Base-by-base conservation (phyloP, 345 rosid genomes). In the Combretum micranthum region DNA sequence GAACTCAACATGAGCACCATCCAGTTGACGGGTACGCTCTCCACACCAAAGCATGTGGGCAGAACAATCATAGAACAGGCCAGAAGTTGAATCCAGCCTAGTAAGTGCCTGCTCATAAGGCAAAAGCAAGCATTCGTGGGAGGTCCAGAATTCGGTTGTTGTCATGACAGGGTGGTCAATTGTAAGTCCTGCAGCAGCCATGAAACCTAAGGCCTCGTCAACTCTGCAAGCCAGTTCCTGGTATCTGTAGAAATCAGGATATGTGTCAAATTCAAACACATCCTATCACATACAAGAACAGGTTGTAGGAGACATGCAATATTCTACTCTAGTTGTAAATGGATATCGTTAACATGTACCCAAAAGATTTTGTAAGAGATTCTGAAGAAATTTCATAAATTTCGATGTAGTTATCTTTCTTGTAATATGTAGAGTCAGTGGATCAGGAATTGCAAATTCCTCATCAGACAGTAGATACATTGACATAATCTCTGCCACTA, bases 1-100 rank as follows among this genome's bases (percentile, higher is more conserved):
- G 67, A 82, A 82, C 69, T 82, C 84, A 0, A 82, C 72, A 68
- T 79, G 80, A 54, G 85, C 81, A 66, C 87, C 81, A 77, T 82
- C 87, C 61, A 79, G 61, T 25, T 77, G 87, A 13, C 87, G 59
- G 45, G 87, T 82, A 39, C 85, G 78, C 64, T 82, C 87, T 42
- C 87, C 84, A 17, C 74, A 72, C 87, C 87, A 82, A 20, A 82
- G 67, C 87, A 82, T 79, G 70, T 77, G 85, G 26, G 87, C 80
- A 59, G 87, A 78, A 60, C 87, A 81, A 52, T 75, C 81, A 66
- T 81, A 78, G 75, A 73, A 78, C 20, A 70, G 60, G 66, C 82
- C 80, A 10, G 87, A 82, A 23, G 82, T 82, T 39, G 87, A 82
- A 70, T 82, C 87, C 51, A 55, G 44, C 55, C 87, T 72, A 2